Base-by-base conservation (phyloP, 345 rosid species). In the Lumnitzera littorea region DNA sequence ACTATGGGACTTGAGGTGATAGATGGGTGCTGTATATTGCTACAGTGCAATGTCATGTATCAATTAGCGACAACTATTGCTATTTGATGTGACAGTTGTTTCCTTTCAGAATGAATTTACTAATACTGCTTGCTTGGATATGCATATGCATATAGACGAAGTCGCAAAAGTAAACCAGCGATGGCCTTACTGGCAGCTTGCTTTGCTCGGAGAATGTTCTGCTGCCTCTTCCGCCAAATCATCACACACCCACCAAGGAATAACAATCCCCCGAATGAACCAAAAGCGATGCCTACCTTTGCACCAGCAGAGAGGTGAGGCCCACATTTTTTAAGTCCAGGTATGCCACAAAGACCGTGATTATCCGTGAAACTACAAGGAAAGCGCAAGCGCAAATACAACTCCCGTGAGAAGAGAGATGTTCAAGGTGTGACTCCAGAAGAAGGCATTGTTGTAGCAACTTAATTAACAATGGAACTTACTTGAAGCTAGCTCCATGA, bases 401-500 rank as follows among this genome's bases (percentile, higher is more conserved):
- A 36, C 10, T 7, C 11, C 43, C 43, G 7, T 36, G 43, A 36
- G 43, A 36, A 36, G 43, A 36, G 43, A 36, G 9, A 36, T 36
- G 43, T 36, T 36, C 7, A 36, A 9, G 43, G 43, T 36, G 43
- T 36, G 5, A 9, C 43, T 36, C 9, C 43, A 36, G 7, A 4
- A 36, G 10, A 36, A 36, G 43, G 43, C 43, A 36, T 4, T 36
- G 43, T 36, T 36, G 10, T 36, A 36, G 43, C 43, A 4, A 36
- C 43, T 36, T 36, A 36, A 36, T 36, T 36, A 7, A 36, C 43
- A 36, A 11, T 20, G 29, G 48, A 63, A 57, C 85, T 58, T 88
- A 95, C 99, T 95, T 95, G 78, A 85, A 95, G 77, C 95, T 91
- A 71, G 96, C 91, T 76, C 97, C 82, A 43, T 91, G 87, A 75